Base-by-base conservation (phyloP, 371 early-diverging fungal species). In the Mortierella sp. region DNA sequence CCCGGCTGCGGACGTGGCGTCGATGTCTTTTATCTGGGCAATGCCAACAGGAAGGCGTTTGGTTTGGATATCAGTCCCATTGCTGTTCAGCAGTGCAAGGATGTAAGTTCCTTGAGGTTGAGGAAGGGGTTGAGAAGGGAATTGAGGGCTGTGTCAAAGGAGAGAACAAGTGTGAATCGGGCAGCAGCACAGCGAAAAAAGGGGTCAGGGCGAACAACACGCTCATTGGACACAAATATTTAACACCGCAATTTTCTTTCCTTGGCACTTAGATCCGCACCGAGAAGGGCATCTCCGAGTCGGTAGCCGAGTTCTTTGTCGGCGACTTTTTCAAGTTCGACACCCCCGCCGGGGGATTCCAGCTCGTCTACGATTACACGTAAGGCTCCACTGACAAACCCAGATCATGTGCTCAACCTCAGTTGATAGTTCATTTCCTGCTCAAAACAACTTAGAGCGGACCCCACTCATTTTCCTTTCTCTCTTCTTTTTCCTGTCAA, bases 1-100 rank as follows among this genome's bases (percentile, higher is more conserved):
- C 97, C 97, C 2, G 97, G 97, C 21, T 97, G 97, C 74, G 97
- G 97, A 11, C 88, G 92, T 40, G 95, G 96, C 40, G 94, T 95
- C 82, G 97, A 97, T 80, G 96, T 95, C 37, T 87, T 94, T 81
- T 93, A 91, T 70, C 88, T 97, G 43, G 92, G 95, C 8, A 90
- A 88, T 40, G 86, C 89, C 51, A 82, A 87, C 43, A 90, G 91
- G 57, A 90, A 90, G 74, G 92, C 92, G 69, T 89, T 90, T 48
- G 96, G 96, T 8, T 81, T 96, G 64, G 96, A 97, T 76, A 82
- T 95, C 64, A 94, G 94, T 76, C 83, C 90, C 54, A 92, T 92
- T 24, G 95, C 94, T 48, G 89, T 93, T n/a, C 89, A 91, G 40
- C 83, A 83, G 14, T 82, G 82, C 78, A 80, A 87, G 71, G 78